These are phyloP conservation scores for Aegilops bicornis DNA, from an alignment of 176 grass and related monocot species.

Conservation along the genomic window DNA sequence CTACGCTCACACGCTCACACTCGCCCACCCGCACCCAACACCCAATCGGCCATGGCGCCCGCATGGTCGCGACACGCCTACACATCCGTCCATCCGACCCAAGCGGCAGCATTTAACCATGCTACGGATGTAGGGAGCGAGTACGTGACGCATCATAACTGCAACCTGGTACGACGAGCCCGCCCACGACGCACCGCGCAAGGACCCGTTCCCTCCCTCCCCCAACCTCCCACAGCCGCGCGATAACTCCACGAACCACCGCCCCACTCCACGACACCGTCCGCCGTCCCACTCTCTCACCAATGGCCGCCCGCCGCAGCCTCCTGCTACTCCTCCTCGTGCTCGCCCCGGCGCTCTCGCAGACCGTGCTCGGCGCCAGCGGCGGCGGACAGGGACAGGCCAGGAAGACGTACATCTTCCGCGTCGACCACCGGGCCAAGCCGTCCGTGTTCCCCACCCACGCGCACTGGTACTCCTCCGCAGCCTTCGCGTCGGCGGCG, in stretches of 20 bases:
- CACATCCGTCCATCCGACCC: neutral
- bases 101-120: conserved; percentile 1
- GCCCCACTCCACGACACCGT: conserved; percentile 21
- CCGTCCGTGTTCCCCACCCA: conserved; percentile 72
- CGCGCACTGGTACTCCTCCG: conserved; percentile 79
- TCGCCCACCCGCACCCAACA: too few relatives aligned
- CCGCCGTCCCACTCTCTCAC: neutral
- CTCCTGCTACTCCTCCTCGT: conserved; percentile 19
- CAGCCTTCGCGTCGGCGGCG: conserved; percentile 41
- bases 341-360: conserved; percentile 7
- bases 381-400: neutral
- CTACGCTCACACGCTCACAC: neutral
- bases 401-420: conserved; percentile 85
- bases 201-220: neutral
- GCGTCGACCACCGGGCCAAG: conserved; percentile 59
- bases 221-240: conserved; percentile 16
- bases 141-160: conserved; percentile 10
- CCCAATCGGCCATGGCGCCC: neutral
- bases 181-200: conserved; percentile 25
- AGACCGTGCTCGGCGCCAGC: neutral
- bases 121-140: neutral
- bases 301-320: conserved; percentile 43
- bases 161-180: neutral
- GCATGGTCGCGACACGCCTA: neutral
- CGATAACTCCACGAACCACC: conserved; percentile 31